Percentiles rank a stretch among this genome's conserved stretches.
These are phyloP conservation scores for Talaromyces sp. DNA, from an alignment of 2,329 filamentous ascomycete genomes.

Conservation along the genomic window DNA sequence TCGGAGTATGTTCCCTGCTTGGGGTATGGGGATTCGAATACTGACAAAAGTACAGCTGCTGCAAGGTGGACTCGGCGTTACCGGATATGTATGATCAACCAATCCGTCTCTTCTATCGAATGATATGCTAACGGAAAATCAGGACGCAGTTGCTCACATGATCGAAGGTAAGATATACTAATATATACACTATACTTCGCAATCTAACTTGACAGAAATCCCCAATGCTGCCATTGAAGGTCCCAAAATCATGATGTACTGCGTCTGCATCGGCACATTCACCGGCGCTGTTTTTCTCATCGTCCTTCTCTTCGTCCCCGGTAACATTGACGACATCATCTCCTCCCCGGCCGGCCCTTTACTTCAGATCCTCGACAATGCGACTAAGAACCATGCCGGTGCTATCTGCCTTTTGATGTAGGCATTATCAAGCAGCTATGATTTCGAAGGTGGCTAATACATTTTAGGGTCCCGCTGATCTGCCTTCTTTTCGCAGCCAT, in stretches of 20 bases:
- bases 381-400: slow-evolving; percentile 59
- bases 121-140: slow-evolving; percentile 17
- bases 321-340: slow-evolving; percentile 56
- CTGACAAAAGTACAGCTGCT: slow-evolving; percentile 33
- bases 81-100: slow-evolving; percentile 47
- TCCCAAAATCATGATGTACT: slow-evolving; percentile 64
- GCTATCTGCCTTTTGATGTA: slow-evolving; percentile 62
- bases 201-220: slow-evolving; percentile 31
- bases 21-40: not conserved
- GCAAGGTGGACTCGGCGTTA: slow-evolving; percentile 52
- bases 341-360: slow-evolving; percentile 55
- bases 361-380: slow-evolving; percentile 60
- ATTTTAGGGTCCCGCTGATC: slow-evolving; percentile 53
- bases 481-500: slow-evolving; percentile 63
- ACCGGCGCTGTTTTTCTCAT: slow-evolving; percentile 62
- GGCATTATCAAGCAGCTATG: slow-evolving; percentile 15
- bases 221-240: slow-evolving; percentile 51
- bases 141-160: slow-evolving; percentile 50
- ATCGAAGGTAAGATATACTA: slow-evolving; percentile 40
- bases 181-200: too few relatives aligned
- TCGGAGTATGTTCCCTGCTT: slow-evolving; percentile 33
- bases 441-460: not conserved
- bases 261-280: slow-evolving; percentile 59
- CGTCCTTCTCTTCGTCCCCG: slow-evolving; percentile 61
- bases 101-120: not conserved